Evolutionary conservation across 192 early-diverging fungal species (phyloP).

Genomic region (Dimargaris cristalligena): DNA sequence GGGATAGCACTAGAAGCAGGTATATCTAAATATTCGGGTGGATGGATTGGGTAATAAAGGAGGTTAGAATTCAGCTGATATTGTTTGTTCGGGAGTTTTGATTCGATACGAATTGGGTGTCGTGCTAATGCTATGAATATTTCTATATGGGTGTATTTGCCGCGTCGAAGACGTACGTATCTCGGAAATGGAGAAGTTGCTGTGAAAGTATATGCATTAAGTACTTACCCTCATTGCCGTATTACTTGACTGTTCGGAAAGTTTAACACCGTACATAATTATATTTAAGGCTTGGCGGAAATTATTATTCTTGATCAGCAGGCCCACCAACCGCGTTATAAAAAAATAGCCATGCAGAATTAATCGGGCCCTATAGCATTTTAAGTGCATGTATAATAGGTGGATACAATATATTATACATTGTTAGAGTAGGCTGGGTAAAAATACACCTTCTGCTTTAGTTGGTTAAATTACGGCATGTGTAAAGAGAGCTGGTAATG

Average conservation of each 20-base stretch:
- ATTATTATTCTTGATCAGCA: not conserved
- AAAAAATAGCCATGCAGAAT: not conserved
- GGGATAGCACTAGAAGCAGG: not conserved
- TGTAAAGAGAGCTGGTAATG: not conserved
- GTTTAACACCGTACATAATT: constrained; percentile 10
- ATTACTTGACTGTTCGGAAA: constrained; percentile 7
- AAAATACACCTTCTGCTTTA: not conserved
- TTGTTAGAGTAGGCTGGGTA: not conserved
- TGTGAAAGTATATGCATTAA: not conserved
- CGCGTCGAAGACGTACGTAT: not conserved
- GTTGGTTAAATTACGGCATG: not conserved
- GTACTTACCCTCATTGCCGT: not conserved
- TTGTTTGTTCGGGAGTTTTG: not conserved
- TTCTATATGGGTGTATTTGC: not conserved
- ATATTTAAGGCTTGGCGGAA: constrained; percentile 4
- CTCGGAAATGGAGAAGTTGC: not conserved
- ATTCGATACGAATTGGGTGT: too few relatives aligned
- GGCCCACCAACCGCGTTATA: not conserved
- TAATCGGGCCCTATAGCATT: not conserved
- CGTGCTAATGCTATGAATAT: too few relatives aligned
- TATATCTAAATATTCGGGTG: constrained; percentile 5
- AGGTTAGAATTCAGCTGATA: not conserved
- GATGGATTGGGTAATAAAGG: not conserved
- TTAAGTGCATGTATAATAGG: not conserved
- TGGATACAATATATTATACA: not conserved